Evolutionary conservation across 73 alveolate genomes (phyloP).

Genomic region (Durusdinium trenchii): DNA sequence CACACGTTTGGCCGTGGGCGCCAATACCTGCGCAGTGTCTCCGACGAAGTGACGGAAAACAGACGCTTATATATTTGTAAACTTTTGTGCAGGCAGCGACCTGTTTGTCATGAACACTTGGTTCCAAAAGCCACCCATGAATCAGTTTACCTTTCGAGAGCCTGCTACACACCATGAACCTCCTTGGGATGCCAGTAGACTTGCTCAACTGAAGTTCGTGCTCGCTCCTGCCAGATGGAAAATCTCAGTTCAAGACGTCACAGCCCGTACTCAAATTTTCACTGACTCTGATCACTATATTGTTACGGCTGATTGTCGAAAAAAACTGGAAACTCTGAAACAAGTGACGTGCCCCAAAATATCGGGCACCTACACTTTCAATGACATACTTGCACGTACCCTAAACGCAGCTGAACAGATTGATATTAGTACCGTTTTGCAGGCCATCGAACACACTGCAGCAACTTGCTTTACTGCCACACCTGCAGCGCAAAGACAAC

Average conservation of each 20-base stretch:
- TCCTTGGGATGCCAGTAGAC: neutral
- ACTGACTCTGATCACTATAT: slow-evolving; percentile 11
- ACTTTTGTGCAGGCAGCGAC: neutral
- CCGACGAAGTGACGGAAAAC: neutral
- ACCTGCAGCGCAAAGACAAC: too few relatives aligned
- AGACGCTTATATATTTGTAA: slow-evolving; percentile 9
- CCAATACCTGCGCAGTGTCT: neutral
- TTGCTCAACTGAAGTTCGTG: slow-evolving; percentile 14
- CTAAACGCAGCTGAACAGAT: neutral
- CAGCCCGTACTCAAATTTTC: neutral
- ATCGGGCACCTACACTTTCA: neutral
- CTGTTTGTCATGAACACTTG: slow-evolving; percentile 14
- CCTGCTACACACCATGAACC: neutral
- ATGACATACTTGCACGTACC: neutral
- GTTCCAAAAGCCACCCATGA: neutral
- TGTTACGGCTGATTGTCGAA: slow-evolving; percentile 1
- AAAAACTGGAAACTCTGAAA: neutral
- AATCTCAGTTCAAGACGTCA: neutral
- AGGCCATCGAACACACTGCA: neutral
- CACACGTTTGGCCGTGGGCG: neutral
- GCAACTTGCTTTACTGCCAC: neutral
- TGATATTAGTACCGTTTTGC: neutral
- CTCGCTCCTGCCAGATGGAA: neutral
- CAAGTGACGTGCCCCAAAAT: neutral
- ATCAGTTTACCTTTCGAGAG: neutral